Evolutionary conservation across 2,329 filamentous ascomycete genomes (phyloP).

Genomic region (Aureobasidium musti): DNA sequence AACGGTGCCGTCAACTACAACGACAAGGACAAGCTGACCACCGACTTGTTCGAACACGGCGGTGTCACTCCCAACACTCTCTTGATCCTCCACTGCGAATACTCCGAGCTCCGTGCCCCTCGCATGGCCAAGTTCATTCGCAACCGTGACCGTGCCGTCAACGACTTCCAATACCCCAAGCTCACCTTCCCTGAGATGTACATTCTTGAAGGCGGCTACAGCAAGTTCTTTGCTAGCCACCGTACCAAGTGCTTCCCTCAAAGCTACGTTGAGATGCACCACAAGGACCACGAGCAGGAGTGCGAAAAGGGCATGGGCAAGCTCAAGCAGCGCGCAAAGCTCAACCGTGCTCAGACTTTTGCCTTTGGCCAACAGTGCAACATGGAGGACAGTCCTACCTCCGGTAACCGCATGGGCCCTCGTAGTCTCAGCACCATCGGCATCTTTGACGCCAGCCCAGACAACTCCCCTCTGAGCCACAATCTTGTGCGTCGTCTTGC

Average conservation of each 20-base stretch:
- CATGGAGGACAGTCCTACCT: slow-evolving; percentile 66
- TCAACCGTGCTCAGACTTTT: slow-evolving; percentile 88
- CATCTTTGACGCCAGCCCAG: slow-evolving; percentile 34
- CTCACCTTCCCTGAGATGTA: slow-evolving; percentile 97
- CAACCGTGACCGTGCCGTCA: slow-evolving; percentile 80
- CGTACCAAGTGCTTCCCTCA: slow-evolving; percentile 83
- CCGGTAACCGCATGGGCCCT: slow-evolving; percentile 37
- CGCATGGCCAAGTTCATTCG: slow-evolving; percentile 95
- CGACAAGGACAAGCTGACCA: slow-evolving; percentile 84
- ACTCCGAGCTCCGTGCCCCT: slow-evolving; percentile 92
- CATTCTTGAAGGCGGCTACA: slow-evolving; percentile 95
- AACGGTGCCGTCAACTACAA: slow-evolving; percentile 93
- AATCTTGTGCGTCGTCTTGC: slow-evolving; percentile 42
- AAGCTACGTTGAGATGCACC: slow-evolving; percentile 95
- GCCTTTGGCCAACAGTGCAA: slow-evolving; percentile 76
- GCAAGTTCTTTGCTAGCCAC: slow-evolving; percentile 82
- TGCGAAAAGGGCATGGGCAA: slow-evolving; percentile 95
- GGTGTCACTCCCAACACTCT: slow-evolving; percentile 71
- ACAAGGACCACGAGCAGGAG: slow-evolving; percentile 84
- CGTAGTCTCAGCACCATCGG: slow-evolving; percentile 36
- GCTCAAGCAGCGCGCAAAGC: slow-evolving; percentile 83
- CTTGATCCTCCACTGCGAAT: slow-evolving; percentile 95
- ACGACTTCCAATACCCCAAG: slow-evolving; percentile 80
- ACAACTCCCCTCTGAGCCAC: slow-evolving; percentile 38
- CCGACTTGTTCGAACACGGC: slow-evolving; percentile 68